Conservation (phyloP, 306 rosid species). For the Ormosia emarginata region DNA sequence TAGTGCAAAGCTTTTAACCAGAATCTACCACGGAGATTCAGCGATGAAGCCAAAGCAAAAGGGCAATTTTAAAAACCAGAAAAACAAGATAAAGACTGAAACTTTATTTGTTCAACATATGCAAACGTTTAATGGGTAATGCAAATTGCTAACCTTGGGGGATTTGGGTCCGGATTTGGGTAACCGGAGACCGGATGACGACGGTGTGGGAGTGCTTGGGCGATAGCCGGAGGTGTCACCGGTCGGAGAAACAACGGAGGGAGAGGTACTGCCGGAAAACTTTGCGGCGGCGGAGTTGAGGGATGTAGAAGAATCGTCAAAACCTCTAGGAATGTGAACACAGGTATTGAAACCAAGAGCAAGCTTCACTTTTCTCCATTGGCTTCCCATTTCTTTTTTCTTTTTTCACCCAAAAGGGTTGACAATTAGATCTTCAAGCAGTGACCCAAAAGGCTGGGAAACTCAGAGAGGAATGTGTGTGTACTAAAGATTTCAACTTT, state of each 20-base stretch:
- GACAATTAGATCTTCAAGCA: constrained; percentile 27
- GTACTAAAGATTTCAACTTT: constrained; percentile 7
- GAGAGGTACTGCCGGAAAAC: constrained; percentile 34
- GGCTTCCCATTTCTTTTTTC: constrained; percentile 54
- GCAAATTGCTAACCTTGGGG: constrained; percentile 65
- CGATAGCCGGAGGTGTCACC: constrained; percentile 34
- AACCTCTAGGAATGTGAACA: constrained; percentile 57
- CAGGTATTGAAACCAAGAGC: constrained; percentile 69
- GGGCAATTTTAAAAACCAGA: background rate
- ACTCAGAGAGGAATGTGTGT: constrained; percentile 12
- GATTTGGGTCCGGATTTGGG: constrained; percentile 62
- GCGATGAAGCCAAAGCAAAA: constrained; percentile 3
- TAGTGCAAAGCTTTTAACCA: constrained; percentile 14
- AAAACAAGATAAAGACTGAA: background rate
- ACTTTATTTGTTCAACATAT: background rate
- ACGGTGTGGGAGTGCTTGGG: constrained; percentile 56
- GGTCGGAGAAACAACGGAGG: constrained; percentile 33
- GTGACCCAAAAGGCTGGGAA: constrained; percentile 15
- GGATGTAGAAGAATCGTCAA: constrained; percentile 47
- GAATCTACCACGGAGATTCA: constrained; percentile 51
- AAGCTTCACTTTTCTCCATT: constrained; percentile 85
- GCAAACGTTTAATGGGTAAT: constrained; percentile 2
- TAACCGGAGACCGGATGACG: constrained; percentile 61
- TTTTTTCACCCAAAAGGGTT: background rate
- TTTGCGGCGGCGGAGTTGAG: constrained; percentile 25